Base-by-base conservation (phyloP, 345 rosid genomes). In the Eucalyptus caleyi region DNA sequence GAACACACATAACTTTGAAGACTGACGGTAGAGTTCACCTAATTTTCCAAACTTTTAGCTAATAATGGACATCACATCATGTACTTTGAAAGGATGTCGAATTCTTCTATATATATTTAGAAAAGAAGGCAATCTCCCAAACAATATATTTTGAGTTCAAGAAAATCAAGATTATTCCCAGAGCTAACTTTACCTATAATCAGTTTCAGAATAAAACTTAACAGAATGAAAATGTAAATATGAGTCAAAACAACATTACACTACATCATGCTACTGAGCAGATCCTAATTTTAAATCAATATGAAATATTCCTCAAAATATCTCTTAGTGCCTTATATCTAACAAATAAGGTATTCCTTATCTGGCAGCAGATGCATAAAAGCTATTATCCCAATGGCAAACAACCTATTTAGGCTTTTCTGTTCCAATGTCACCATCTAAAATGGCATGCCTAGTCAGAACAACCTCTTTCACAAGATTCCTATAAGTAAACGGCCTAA, bases 401-500 rank as follows among this genome's bases (percentile, higher is more conserved):
- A 65, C 77, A 15, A 16, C 77, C 40, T 65, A 65, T 65, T 65
- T 40, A 65, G 40, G 40, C 40, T 86, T 86, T 26, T 93, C 93
- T 50, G 90, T 90, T 69, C 97, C 96, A 90, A 97, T 97, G 49
- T 96, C 98, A 85, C 97, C 98, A 59, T 97, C 99, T 91, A 97
- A 89, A 89, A 97, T 96, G 50, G 98, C 99, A 88, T 97, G 99
- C 92, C 99, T 97, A 51, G 98, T 97, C 77, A 97, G 91, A 87
- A 96, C 99, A 90, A 97, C 96, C 94, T 97, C 99, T 93, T 97
- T 97, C 86, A 97, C 99, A 47, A 97, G 98, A 92, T 97, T 97
- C 90, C 97, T 94, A 91, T 97, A 97, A 56, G 97, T 95, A 87
- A 97, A 97, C 3, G 99, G 99, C 88, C 97, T 92, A 87, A 97